These are phyloP conservation scores for Emydomyces testavorans DNA, from an alignment of 2,329 filamentous ascomycete genomes.

Conservation along the genomic window DNA sequence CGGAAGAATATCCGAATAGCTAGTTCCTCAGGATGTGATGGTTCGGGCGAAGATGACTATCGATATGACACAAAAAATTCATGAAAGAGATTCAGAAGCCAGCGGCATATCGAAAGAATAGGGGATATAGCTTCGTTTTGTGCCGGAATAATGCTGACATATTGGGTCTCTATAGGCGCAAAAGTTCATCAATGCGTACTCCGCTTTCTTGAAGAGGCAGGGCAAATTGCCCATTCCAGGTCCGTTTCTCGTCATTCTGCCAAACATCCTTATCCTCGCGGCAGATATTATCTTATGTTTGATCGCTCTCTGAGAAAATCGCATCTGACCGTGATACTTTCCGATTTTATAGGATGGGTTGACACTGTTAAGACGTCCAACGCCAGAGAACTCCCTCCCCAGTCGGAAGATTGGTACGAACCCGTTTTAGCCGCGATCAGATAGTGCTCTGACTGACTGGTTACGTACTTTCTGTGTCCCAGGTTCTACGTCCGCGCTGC, in stretches of 20 bases:
- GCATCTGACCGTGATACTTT: not conserved
- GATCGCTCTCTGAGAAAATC: not conserved
- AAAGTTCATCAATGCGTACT: constrained; percentile 58
- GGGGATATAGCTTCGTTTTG: not conserved
- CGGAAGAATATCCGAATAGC: too few relatives aligned
- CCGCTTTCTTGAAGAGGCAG: constrained; percentile 59
- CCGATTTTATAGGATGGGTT: constrained; percentile 64
- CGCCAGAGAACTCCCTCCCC: constrained; percentile 93
- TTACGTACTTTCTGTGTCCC: constrained; percentile 9
- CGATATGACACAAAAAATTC: not conserved
- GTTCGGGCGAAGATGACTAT: not conserved
- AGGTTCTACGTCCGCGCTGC: constrained; percentile 76
- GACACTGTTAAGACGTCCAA: constrained; percentile 98
- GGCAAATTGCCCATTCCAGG: constrained; percentile 59
- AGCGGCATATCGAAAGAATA: constrained; percentile 1
- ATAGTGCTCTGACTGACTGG: not conserved
- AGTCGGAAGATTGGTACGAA: constrained; percentile 93
- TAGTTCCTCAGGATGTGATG: not conserved
- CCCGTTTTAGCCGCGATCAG: not conserved
- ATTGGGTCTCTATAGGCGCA: constrained; percentile 41
- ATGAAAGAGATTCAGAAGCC: not conserved
- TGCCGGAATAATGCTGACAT: constrained; percentile 10
- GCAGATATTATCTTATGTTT: not conserved
- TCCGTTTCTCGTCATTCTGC: constrained; percentile 33
- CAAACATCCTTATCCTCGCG: not conserved